phyloP scores from a whole-genome alignment of 2,329 filamentous ascomycete species.

The Macrophomina pseudophaseolina region DNA sequence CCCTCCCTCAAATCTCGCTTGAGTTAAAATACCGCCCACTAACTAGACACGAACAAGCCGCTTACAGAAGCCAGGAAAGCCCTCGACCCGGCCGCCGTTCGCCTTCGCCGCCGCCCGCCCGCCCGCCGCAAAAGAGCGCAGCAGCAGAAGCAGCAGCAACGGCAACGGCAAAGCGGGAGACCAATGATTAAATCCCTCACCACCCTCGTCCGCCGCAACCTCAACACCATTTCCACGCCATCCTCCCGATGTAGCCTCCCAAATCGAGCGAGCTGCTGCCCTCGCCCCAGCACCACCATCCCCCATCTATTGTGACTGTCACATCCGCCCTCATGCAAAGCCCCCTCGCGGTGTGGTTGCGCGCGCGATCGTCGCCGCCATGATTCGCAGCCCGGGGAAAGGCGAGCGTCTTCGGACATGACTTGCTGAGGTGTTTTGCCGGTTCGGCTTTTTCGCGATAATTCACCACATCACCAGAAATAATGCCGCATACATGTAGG shows the following conservation, averaged over 20 bases:
- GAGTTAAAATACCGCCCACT: not conserved
- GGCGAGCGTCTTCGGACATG: not conserved
- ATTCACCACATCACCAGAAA: not conserved
- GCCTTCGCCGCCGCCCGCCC: not conserved
- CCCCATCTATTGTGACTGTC: conserved; percentile 7
- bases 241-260: conserved; percentile 6
- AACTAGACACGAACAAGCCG: not conserved
- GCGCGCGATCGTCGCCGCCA: conserved; percentile 16
- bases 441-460: not conserved
- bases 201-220: not conserved
- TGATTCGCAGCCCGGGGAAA: not conserved
- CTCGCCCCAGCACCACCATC: conserved; percentile 9
- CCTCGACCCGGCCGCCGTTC: conserved; percentile 14
- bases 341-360: not conserved
- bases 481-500: conserved; percentile 8
- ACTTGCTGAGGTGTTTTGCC: not conserved
- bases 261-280: conserved; percentile 14
- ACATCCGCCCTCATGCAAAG: conserved; percentile 12
- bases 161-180: conserved; percentile 8
- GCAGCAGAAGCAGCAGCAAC: not conserved
- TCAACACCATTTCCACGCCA: conserved; percentile 19
- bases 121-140: not conserved
- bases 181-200: conserved; percentile 24
- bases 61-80: conserved; percentile 12
- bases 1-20: conserved; percentile 15